phyloP scores from a whole-genome alignment of 805 yeast genomes.

The Komagataella pseudopastoris region DNA sequence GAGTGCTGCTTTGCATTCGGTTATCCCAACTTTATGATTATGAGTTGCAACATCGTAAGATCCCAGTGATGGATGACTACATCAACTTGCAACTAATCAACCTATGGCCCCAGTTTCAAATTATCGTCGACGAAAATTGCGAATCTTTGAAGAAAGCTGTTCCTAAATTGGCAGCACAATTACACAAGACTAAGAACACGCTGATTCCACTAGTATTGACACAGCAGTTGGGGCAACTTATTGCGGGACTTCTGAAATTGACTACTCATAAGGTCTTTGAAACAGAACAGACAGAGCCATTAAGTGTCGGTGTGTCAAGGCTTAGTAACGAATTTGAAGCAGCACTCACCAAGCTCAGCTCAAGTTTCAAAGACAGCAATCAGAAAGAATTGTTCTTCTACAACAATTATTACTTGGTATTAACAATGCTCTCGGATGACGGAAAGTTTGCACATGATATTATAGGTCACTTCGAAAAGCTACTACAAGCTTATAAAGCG shows the following conservation, averaged over 20 bases:
- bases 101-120: constrained; percentile 82
- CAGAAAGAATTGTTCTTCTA: constrained; percentile 58
- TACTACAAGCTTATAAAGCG: constrained; percentile 26
- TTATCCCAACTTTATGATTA: constrained; percentile 51
- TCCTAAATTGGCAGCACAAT: constrained; percentile 23
- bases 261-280: constrained; percentile 17
- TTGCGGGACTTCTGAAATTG: constrained; percentile 59
- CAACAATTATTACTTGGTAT: constrained; percentile 54
- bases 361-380: constrained; percentile 22
- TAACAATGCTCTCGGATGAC: constrained; percentile 34
- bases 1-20: constrained; percentile 63
- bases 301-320: constrained; percentile 53
- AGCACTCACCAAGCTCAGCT: constrained; percentile 56
- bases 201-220: constrained; percentile 51
- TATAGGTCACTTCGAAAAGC: constrained; percentile 26
- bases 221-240: constrained; percentile 61
- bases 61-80: constrained; percentile 62
- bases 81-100: constrained; percentile 48
- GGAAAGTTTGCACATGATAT: constrained; percentile 27
- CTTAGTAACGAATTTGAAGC: constrained; percentile 73
- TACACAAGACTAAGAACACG: constrained; percentile 14
- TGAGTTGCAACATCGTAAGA: constrained; percentile 53
- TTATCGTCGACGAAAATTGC: constrained; percentile 64
- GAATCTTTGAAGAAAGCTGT: constrained; percentile 46
- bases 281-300: constrained; percentile 45